Base-by-base conservation (phyloP, 768 basidiomycete genomes). In the Pisolithus tinctorius region DNA sequence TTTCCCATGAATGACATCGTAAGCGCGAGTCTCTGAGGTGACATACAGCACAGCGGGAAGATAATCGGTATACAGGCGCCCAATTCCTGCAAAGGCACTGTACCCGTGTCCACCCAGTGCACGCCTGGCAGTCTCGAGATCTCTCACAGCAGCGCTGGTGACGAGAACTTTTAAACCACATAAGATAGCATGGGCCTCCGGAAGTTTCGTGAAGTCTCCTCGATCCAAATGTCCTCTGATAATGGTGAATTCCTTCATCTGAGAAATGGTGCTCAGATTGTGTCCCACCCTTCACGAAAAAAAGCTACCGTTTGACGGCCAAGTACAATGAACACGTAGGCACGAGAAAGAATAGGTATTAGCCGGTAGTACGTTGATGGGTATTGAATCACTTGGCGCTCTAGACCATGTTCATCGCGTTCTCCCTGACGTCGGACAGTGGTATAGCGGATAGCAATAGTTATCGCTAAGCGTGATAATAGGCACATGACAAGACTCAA, bases 51-150 rank as follows among this genome's bases (percentile, higher is more conserved):
- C 78, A 48, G 76, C 74, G 0, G 86, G 84, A 2, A 86, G 69
- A 55, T 80, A 80, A 62, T 84, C 79, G 4, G 80, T 82, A 55
- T 86, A 86, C 1, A 84, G 47, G 36, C 74, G 66, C 4, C 86
- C 86, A 1, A 89, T 71, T 3, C 85, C 86, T 0, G 83, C 72
- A 55, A 82, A 85, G 0, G 73, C 77, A 56, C 84, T 85, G 64
- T 78, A 88, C 0, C 88, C 87, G 63, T 90, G 87, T 4, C 87
- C 87, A 47, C 87, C 88, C 76, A 88, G 78, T 0, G 83, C 76
- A 14, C 84, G 76, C 7, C 86, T 77, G 3, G 84, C 82, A 6
- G 71, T 75, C 63, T 88, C 86, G 11, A 86, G 59, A 55, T 84
- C 83, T 31, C 74, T 73, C 2, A 81, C 74, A 4, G 73, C 69